Evolutionary conservation across 2,329 filamentous ascomycete species (phyloP).

Genomic region (Fusarium tjaetaba): DNA sequence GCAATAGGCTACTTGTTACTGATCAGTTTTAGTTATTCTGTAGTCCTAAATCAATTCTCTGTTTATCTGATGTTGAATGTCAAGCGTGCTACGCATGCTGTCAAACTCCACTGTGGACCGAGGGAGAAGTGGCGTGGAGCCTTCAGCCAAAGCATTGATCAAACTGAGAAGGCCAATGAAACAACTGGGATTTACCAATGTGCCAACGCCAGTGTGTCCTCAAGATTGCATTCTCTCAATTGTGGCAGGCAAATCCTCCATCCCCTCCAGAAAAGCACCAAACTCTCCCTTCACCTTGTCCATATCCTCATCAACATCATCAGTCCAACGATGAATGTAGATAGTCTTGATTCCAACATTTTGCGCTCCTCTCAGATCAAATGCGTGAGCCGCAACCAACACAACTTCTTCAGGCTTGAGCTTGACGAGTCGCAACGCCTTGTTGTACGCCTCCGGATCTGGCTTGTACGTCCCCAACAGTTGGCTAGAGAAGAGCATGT

Average conservation of each 20-base stretch:
- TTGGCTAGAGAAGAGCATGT: slow-evolving; percentile 63
- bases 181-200: not conserved
- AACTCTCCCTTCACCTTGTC: slow-evolving; percentile 24
- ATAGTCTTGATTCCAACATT: slow-evolving; percentile 60
- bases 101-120: not conserved
- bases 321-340: slow-evolving; percentile 63
- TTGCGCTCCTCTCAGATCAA: slow-evolving; percentile 61
- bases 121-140: not conserved
- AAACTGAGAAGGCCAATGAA: not conserved
- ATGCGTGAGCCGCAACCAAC: slow-evolving; percentile 65
- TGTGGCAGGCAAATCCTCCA: slow-evolving; percentile 20
- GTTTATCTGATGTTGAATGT: too few relatives aligned
- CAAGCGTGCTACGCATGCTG: too few relatives aligned
- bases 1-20: too few relatives aligned
- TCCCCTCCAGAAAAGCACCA: slow-evolving; percentile 25
- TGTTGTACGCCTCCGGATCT: slow-evolving; percentile 56
- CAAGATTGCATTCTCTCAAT: slow-evolving; percentile 8
- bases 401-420: slow-evolving; percentile 58
- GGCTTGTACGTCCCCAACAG: slow-evolving; percentile 62
- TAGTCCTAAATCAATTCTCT: too few relatives aligned
- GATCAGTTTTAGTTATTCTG: too few relatives aligned
- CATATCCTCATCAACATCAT: slow-evolving; percentile 57
- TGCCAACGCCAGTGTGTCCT: fast-evolving
- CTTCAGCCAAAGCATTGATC: not conserved
- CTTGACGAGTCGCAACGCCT: slow-evolving; percentile 56